Base-by-base conservation (phyloP, 192 early-diverging fungal species). In the Gigaspora rosea region DNA sequence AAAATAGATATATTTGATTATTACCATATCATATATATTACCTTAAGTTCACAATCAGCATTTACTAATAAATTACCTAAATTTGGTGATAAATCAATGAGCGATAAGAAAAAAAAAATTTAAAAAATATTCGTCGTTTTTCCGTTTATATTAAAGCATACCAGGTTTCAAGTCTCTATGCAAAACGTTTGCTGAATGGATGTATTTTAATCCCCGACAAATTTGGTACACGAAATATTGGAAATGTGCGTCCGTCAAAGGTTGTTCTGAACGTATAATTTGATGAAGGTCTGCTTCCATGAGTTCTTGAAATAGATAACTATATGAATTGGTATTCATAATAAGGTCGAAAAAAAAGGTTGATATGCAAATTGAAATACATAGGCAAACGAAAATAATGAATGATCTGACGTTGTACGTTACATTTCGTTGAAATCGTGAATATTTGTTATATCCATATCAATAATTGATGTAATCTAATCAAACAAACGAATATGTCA, bases 231-330 rank as follows among this genome's bases (percentile, higher is more conserved):
- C 87, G 83, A 99, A 99, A 87, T 98, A 98, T 86, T 99, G 98
- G 82, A 91, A 97, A 83, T 99, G 98, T 67, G 95, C 92, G 76
- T 97, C 95, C 5, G 96, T 95, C 73, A 99, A 87, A n/a, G 90
- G 90, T 80, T 99, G 98, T 66, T 85, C 88, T 22, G 94, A 95
- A 69, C 93, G 93, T 81, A 99, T 96, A 78, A 99, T 98, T 81
- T 96, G 96, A 84, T 97, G 94, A 69, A 99, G 87, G 81, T 99
- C 98, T n/a, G 98, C 96, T 80, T 99, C 98, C 98, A 99, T 99
- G 57, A 99, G 83, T 77, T 96, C 98, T 87, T 99, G 95, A 35
- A 97, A 95, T 77, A 99, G 83, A 76, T 98, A 98, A 57, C 85
- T 76, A n/a, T 52, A 20, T 20, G 33, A 33, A 27, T 27, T 27